A percentile compares a stretch with the other conserved stretches of the same genome.
Evolutionary conservation across 202 grass and related monocot species (phyloP).

Genomic region (Elaeis oleifera): DNA sequence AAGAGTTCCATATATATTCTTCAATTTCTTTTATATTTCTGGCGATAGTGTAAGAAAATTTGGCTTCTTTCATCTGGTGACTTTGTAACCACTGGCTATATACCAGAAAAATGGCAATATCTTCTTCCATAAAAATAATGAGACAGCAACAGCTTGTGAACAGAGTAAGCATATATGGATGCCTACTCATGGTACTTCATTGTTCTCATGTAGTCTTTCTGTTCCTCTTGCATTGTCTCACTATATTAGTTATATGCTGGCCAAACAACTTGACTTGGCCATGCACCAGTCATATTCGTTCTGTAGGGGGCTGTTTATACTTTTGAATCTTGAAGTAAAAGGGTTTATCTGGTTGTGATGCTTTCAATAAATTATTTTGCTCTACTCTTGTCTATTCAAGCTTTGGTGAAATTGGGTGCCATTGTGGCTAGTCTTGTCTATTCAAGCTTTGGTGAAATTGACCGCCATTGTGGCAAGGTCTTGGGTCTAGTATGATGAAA

Average conservation of each 20-base stretch:
- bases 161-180: constrained; percentile 40
- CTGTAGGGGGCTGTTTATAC: too few relatives aligned
- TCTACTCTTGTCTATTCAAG: too few relatives aligned
- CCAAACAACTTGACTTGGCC: constrained; percentile 50
- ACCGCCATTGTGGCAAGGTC: too few relatives aligned
- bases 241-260: constrained; percentile 7
- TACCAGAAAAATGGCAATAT: constrained; percentile 67
- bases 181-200: background rate
- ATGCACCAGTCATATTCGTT: too few relatives aligned
- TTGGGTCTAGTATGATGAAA: too few relatives aligned
- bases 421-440: too few relatives aligned
- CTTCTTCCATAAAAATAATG: constrained; percentile 54
- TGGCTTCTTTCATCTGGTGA: background rate
- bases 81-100: constrained; percentile 27
- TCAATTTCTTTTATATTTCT: background rate
- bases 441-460: too few relatives aligned
- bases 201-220: constrained; percentile 2
- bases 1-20: background rate
- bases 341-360: too few relatives aligned
- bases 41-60: too few relatives aligned
- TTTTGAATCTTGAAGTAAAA: too few relatives aligned
- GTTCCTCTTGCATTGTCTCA: background rate
- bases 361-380: too few relatives aligned
- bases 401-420: too few relatives aligned
- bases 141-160: constrained; percentile 39